Base-by-base conservation (phyloP, 129 eudicot species). In the Pittosporum tobira region DNA sequence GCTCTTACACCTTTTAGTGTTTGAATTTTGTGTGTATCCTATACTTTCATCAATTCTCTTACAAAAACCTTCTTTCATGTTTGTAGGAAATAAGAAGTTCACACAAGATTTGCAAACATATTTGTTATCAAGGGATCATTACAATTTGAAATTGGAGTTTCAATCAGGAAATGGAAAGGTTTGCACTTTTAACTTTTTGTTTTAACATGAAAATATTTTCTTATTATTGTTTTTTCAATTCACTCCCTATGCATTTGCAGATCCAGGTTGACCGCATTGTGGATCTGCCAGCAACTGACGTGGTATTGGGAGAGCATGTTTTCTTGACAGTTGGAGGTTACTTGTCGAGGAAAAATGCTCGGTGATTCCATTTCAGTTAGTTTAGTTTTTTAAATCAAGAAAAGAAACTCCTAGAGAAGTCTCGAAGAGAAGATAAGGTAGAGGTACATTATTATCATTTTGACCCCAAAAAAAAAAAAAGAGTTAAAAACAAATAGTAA, bases 131-230 rank as follows among this genome's bases (percentile, higher is more conserved):
- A 79, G 97, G 54, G 97, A 89, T 71, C 74, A 75, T 57, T 40
- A 68, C 50, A 79, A 71, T 54, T 55, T 89, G 64, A 89, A 73
- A 72, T 63, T 78, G 1, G 93, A 89, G 52, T 85, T 89, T 71
- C 95, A 82, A 45, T 40, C 21, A 1, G 85, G 85, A 61, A 67
- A 72, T 14, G 88, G 86, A 29, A 88, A 79, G 94, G 94, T 80
- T 25, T 43, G 71, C 48, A 63, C n/a, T 24, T 45, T n/a, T 1
- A 2, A 2, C 1, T 19, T 38, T 30, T 2, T 48, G 26, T 4
- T 23, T 26, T 14, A 1, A 51, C 4, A 16, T 25, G 15, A 23
- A 15, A 16, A 44, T 26, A n/a, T 16, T 70, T 70, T 44, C 54
- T 43, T 47, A 30, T 14, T 13, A 21, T 19, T 34, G 7, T 20